Evolutionary conservation across 768 basidiomycete genomes (phyloP).

Genomic region (Candolleomyces eurysporus): DNA sequence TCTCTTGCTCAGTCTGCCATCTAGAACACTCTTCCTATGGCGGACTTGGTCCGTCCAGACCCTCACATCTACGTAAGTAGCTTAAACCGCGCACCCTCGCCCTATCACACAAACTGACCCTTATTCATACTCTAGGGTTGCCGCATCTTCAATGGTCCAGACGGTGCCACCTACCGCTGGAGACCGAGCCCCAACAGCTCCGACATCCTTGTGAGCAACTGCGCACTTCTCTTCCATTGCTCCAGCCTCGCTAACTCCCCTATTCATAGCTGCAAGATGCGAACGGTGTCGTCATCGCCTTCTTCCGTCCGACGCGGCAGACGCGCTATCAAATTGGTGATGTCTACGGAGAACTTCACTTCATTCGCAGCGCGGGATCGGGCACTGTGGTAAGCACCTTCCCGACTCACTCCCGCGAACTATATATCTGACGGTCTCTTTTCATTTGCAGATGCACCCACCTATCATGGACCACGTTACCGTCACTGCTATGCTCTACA

Average conservation of each 20-base stretch:
- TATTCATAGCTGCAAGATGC: conserved; percentile 67
- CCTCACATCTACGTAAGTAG: conserved; percentile 55
- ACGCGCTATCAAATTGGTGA: conserved; percentile 85
- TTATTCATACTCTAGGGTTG: conserved; percentile 41
- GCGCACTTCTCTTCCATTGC: conserved; percentile 12
- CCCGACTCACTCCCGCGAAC: conserved; percentile 13
- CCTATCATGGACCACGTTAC: conserved; percentile 90
- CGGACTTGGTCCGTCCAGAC: conserved; percentile 76
- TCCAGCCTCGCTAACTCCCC: conserved; percentile 17
- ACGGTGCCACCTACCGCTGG: conserved; percentile 81
- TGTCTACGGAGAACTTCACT: conserved; percentile 83
- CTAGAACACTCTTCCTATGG: conserved; percentile 78
- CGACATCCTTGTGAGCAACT: conserved; percentile 56
- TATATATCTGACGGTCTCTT: conserved; percentile 8
- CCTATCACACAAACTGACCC: conserved; percentile 7
- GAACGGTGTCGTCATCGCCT: conserved; percentile 67
- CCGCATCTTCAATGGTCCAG: conserved; percentile 78
- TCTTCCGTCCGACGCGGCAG: conserved; percentile 74
- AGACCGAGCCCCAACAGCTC: conserved; percentile 57
- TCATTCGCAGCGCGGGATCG: conserved; percentile 73
- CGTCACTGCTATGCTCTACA: conserved; percentile 82
- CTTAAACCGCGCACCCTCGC: conserved; percentile 7
- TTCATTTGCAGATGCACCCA: conserved; percentile 64
- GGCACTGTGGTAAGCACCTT: conserved; percentile 70
- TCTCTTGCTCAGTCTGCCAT: conserved; percentile 20